Percentiles rank a stretch among this genome's conserved stretches.
phyloP scores from a whole-genome alignment of 2,329 filamentous ascomycete species.

The Scedosporium dehoogii region DNA sequence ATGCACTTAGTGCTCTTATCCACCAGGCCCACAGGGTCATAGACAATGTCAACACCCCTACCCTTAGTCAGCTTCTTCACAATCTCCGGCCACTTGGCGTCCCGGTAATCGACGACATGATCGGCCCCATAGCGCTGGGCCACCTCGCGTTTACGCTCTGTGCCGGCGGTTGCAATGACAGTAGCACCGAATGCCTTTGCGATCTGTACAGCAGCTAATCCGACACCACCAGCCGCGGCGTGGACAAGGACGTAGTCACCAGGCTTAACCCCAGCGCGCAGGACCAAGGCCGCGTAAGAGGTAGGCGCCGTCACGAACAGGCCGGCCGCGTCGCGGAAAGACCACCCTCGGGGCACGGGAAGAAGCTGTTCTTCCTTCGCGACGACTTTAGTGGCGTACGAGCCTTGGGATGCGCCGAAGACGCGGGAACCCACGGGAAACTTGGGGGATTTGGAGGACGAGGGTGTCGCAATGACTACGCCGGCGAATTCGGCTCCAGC shows the following conservation, averaged over 20 bases:
- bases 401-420: conserved; percentile 79
- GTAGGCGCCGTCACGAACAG: conserved; percentile 90
- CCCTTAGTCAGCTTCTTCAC: conserved; percentile 72
- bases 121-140: conserved; percentile 78
- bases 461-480: conserved; percentile 58
- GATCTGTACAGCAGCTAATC: conserved; percentile 81
- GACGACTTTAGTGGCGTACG: conserved; percentile 68
- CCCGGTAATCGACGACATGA: conserved; percentile 67
- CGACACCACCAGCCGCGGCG: conserved; percentile 85
- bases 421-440: conserved; percentile 74
- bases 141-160: conserved; percentile 67
- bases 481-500: conserved; percentile 84
- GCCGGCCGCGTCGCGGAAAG: conserved; percentile 73
- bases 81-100: conserved; percentile 50
- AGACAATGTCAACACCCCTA: conserved; percentile 82
- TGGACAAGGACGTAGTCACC: conserved; percentile 87
- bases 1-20: conserved; percentile 83
- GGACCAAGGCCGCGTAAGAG: conserved; percentile 73
- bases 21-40: conserved; percentile 86
- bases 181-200: conserved; percentile 86
- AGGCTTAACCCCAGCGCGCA: conserved; percentile 63
- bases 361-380: conserved; percentile 58
- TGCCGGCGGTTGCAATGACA: conserved; percentile 87
- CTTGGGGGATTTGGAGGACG: conserved; percentile 36
- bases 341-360: conserved; percentile 72